phyloP scores from a whole-genome alignment of 805 yeast genomes.

The Tetrapisispora pingtungensis region DNA sequence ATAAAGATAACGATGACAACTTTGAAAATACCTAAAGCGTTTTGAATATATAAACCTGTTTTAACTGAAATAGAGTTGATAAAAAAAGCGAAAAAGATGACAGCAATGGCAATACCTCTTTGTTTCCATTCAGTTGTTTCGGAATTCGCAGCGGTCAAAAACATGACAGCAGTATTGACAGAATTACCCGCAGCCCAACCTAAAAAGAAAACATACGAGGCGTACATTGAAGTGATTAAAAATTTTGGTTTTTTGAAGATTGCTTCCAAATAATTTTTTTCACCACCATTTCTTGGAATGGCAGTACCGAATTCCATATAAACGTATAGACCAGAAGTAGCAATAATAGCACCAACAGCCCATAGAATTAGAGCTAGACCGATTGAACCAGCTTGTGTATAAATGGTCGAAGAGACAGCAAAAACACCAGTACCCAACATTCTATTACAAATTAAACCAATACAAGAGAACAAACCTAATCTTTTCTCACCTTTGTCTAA shows the following conservation, averaged over 20 bases:
- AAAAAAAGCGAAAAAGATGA: slow-evolving; percentile 59
- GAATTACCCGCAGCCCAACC: slow-evolving; percentile 87
- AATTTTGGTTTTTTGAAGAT: slow-evolving; percentile 60
- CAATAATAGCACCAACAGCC: slow-evolving; percentile 65
- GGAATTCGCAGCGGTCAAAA: slow-evolving; percentile 61
- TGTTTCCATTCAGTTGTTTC: slow-evolving; percentile 67
- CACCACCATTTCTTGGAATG: slow-evolving; percentile 78
- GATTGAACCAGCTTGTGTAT: slow-evolving; percentile 47
- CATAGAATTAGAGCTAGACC: slow-evolving; percentile 65
- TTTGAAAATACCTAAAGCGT: slow-evolving; percentile 60
- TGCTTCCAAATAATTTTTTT: slow-evolving; percentile 69
- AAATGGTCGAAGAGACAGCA: slow-evolving; percentile 55
- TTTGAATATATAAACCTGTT: slow-evolving; percentile 57
- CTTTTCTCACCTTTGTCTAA: slow-evolving; percentile 34
- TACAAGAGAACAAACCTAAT: slow-evolving; percentile 47
- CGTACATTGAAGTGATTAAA: slow-evolving; percentile 54
- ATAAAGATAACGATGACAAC: slow-evolving; percentile 61
- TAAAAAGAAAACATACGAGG: slow-evolving; percentile 59
- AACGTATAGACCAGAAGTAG: slow-evolving; percentile 52
- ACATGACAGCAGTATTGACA: slow-evolving; percentile 68
- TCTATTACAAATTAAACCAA: slow-evolving; percentile 56
- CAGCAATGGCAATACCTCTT: slow-evolving; percentile 67
- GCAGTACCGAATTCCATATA: slow-evolving; percentile 77
- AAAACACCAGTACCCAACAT: slow-evolving; percentile 72
- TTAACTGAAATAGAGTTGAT: slow-evolving; percentile 53